Conservation (phyloP, 2,329 filamentous ascomycete species). For the Botryosphaeria agaves region DNA sequence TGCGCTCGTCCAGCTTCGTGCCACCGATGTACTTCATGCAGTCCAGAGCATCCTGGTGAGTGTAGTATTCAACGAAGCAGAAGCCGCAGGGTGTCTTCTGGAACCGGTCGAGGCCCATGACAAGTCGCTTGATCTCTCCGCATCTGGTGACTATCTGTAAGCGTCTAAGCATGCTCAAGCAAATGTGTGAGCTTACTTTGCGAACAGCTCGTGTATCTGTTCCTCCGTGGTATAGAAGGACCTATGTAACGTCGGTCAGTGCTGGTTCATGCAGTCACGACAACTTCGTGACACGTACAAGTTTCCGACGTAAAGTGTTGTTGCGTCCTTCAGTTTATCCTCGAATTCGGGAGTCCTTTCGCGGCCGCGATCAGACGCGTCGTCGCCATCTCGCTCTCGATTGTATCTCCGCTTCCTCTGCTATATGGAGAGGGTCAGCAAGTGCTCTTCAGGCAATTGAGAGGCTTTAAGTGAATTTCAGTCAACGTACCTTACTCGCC, state of each 20-base stretch:
- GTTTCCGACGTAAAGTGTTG: slow-evolving; percentile 95
- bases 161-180: slow-evolving; percentile 11
- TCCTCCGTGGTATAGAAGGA: slow-evolving; percentile 98
- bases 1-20: slow-evolving; percentile 92
- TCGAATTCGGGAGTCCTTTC: slow-evolving; percentile 40
- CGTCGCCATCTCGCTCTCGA: slow-evolving; percentile 40
- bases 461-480: background rate
- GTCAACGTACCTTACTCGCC: slow-evolving; percentile 48
- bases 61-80: slow-evolving; percentile 99
- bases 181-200: slow-evolving; percentile 39
- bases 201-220: slow-evolving; percentile 93
- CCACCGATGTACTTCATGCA: slow-evolving; percentile 98
- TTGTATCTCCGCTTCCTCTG: slow-evolving; percentile 54
- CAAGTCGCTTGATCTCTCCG: slow-evolving; percentile 91
- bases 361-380: slow-evolving; percentile 33
- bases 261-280: no score
- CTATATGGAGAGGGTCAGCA: slow-evolving; percentile 20
- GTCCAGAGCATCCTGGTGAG: slow-evolving; percentile 87
- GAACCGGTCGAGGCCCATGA: slow-evolving; percentile 96
- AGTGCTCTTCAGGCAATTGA: slow-evolving; percentile 4
- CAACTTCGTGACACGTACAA: slow-evolving; percentile 44
- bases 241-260: no score
- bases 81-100: slow-evolving; percentile 97
- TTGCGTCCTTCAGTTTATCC: slow-evolving; percentile 70
- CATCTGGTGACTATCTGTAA: slow-evolving; percentile 30